Conservation (phyloP, 1,139 yeast species). For the Yamadazyma blattariae region DNA sequence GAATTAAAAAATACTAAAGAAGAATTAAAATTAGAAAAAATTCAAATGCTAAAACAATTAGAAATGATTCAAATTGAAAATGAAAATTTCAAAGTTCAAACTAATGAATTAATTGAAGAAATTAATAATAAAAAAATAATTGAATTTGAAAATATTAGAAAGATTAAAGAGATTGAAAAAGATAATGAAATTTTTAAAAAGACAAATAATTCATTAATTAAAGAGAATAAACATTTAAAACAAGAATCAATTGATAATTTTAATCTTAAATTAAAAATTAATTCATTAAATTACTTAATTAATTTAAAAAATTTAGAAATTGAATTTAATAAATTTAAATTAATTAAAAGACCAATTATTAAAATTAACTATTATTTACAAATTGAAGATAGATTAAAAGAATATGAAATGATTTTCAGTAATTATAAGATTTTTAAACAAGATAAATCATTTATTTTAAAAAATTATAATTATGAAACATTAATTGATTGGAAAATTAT, state of each 20-base stretch:
- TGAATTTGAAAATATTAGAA: neutral
- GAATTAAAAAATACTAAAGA: too few species aligned
- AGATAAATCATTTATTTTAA: slow-evolving; percentile 4
- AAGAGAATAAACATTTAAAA: slow-evolving; percentile 8
- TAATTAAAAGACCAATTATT: slow-evolving; percentile 8
- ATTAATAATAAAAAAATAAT: neutral
- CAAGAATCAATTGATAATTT: slow-evolving; percentile 7
- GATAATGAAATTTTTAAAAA: slow-evolving; percentile 3
- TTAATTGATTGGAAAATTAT: slow-evolving; percentile 11
- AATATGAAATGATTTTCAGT: slow-evolving; percentile 7
- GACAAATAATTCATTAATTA: slow-evolving; percentile 5
- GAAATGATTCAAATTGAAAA: too few species aligned
- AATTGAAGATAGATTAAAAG: slow-evolving; percentile 9
- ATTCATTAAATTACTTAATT: slow-evolving; percentile 9
- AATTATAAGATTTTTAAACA: slow-evolving; percentile 9
- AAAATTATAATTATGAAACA: slow-evolving; percentile 10
- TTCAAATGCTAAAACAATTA: too few species aligned
- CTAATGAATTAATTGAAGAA: too few species aligned
- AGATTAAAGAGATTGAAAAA: neutral
- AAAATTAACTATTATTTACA: slow-evolving; percentile 10
- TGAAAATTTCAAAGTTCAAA: too few species aligned
- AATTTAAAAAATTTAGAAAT: slow-evolving; percentile 8
- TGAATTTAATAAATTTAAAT: slow-evolving; percentile 7
- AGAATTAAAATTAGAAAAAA: too few species aligned
- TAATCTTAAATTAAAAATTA: slow-evolving; percentile 8